phyloP scores from a whole-genome alignment of 352 stramenopile species.

The Pilasporangium apinafurcum region DNA sequence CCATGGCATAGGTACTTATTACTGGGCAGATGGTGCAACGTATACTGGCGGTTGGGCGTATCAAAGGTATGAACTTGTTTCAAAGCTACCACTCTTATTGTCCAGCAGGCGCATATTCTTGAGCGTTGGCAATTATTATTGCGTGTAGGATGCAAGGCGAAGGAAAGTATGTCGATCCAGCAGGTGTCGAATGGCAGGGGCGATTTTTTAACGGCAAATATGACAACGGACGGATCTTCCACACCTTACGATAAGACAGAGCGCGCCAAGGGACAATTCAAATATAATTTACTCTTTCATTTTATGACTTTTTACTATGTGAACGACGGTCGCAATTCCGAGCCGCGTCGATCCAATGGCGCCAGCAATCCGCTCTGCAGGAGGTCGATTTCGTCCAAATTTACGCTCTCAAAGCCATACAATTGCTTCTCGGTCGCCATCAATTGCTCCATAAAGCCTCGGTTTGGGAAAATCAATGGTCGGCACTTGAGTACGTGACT shows the following conservation, averaged over 20 bases:
- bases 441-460: constrained; percentile 73
- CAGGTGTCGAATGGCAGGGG: constrained; percentile 64
- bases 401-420: constrained; percentile 65
- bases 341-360: constrained; percentile 52
- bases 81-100: no score
- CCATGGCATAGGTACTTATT: constrained; percentile 52
- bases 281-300: background rate
- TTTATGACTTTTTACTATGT: constrained; percentile 4
- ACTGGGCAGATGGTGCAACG: constrained; percentile 55
- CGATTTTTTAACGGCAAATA: constrained; percentile 80
- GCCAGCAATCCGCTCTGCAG: constrained; percentile 59
- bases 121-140: constrained; percentile 5
- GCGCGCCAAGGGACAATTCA: background rate
- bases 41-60: constrained; percentile 58
- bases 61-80: constrained; percentile 32
- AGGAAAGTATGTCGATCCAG: constrained; percentile 63
- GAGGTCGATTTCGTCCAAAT: constrained; percentile 53
- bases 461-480: constrained; percentile 74
- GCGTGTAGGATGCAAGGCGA: constrained; percentile 66
- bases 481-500: constrained; percentile 72
- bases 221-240: constrained; percentile 79
- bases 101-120: background rate
- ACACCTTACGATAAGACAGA: constrained; percentile 48
- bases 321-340: constrained; percentile 40
- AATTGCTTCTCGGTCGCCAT: constrained; percentile 58